Percentiles rank a stretch among this genome's conserved stretches.
phyloP scores from a whole-genome alignment of 2,329 filamentous ascomycete genomes.

The Talaromyces amestolkiae region DNA sequence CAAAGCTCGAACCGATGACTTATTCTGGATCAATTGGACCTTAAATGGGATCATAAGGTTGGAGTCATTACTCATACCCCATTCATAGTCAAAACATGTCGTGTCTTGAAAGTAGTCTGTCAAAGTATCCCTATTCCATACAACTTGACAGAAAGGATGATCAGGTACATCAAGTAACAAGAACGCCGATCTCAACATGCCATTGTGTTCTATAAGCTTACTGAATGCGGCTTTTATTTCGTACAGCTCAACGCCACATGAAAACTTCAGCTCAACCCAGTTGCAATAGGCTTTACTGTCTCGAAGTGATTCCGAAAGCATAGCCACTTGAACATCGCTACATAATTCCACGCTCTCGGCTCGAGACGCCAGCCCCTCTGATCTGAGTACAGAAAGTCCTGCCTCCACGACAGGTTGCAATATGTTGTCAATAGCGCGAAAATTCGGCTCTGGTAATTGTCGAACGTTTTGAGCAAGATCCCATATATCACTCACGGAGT shows the following conservation, averaged over 20 bases:
- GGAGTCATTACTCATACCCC: constrained; percentile 32
- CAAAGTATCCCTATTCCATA: constrained; percentile 56
- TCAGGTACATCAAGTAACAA: constrained; percentile 45
- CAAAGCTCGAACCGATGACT: constrained; percentile 32
- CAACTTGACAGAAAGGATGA: constrained; percentile 59
- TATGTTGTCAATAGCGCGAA: background rate
- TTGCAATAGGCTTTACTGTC: constrained; percentile 70
- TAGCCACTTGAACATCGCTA: constrained; percentile 71
- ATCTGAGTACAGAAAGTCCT: constrained; percentile 46
- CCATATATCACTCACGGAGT: constrained; percentile 45
- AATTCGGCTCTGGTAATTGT: background rate
- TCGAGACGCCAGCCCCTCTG: constrained; percentile 23
- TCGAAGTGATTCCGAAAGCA: constrained; percentile 71
- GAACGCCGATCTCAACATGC: constrained; percentile 74
- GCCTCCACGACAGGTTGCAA: constrained; percentile 25
- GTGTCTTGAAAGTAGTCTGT: constrained; percentile 47
- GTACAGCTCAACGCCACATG: constrained; percentile 32
- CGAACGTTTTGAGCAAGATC: constrained; percentile 27
- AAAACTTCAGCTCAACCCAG: constrained; percentile 65
- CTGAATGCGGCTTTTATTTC: constrained; percentile 52
- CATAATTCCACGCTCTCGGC: constrained; percentile 55
- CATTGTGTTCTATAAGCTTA: constrained; percentile 55
- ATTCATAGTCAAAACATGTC: constrained; percentile 40
- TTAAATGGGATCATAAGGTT: constrained; percentile 59
- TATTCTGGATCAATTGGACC: constrained; percentile 52